phyloP scores from a whole-genome alignment of 768 basidiomycete genomes.

The Amanita phalloides region DNA sequence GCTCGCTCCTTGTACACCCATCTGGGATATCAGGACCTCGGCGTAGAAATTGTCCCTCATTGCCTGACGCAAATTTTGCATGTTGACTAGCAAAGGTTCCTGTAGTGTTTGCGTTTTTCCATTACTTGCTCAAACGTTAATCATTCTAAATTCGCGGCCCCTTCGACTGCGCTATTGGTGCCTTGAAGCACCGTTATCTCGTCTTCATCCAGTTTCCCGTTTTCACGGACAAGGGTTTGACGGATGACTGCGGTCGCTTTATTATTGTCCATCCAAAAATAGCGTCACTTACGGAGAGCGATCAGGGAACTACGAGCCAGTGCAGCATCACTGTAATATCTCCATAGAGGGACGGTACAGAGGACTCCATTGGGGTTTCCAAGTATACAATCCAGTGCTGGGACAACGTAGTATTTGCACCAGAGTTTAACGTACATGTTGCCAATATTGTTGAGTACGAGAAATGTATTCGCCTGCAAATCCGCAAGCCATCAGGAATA shows the following conservation, averaged over 20 bases:
- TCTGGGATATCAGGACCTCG: conserved; percentile 12
- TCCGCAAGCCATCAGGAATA: conserved; percentile 47
- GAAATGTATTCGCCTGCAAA: too few relatives aligned
- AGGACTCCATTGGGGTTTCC: too few relatives aligned
- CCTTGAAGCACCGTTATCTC: background rate
- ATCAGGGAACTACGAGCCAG: conserved; percentile 26
- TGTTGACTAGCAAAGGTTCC: conserved; percentile 37
- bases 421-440: too few relatives aligned
- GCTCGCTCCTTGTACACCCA: conserved; percentile 12
- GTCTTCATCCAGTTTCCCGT: conserved; percentile 41
- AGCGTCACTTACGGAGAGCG: too few relatives aligned
- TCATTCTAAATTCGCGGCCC: conserved; percentile 30
- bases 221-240: conserved; percentile 18
- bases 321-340: conserved; percentile 16
- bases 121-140: conserved; percentile 51
- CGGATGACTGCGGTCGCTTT: conserved; percentile 29
- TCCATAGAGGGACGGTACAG: too few relatives aligned
- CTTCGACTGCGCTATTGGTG: conserved; percentile 24
- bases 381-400: too few relatives aligned
- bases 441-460: too few relatives aligned
- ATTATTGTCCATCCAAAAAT: too few relatives aligned
- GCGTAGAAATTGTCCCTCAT: background rate
- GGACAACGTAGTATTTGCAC: too few relatives aligned
- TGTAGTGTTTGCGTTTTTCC: conserved; percentile 43
- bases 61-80: background rate